phyloP scores from a whole-genome alignment of 176 grass and related monocot genomes.

The Aechmea fasciata region DNA sequence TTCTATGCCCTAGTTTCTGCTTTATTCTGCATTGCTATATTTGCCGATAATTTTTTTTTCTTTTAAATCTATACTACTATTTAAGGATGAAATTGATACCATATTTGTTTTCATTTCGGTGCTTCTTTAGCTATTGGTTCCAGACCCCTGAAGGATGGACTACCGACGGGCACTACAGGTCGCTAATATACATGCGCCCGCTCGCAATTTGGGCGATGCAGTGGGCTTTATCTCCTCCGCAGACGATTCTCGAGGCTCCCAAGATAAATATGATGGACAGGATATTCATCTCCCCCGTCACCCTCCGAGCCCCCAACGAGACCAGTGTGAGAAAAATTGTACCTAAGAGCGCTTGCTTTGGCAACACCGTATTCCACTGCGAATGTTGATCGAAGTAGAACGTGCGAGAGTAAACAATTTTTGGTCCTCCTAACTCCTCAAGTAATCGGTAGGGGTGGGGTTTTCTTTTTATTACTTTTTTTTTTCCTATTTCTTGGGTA shows the following conservation, averaged over 20 bases:
- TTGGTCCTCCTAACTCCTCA: not conserved
- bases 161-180: slow-evolving; percentile 70
- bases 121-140: slow-evolving; percentile 68
- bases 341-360: slow-evolving; percentile 48
- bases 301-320: slow-evolving; percentile 42
- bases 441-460: not conserved
- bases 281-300: slow-evolving; percentile 33
- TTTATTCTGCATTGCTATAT: too few species aligned
- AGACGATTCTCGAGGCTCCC: slow-evolving; percentile 48
- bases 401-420: not conserved
- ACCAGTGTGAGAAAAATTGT: slow-evolving; percentile 44
- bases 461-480: not conserved
- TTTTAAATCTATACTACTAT: too few species aligned
- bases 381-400: slow-evolving; percentile 34
- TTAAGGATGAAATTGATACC: too few species aligned
- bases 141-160: slow-evolving; percentile 96
- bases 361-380: slow-evolving; percentile 31
- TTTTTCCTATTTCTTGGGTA: too few species aligned
- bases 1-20: too few species aligned
- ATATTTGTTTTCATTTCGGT: not conserved
- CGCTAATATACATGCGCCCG: slow-evolving; percentile 87
- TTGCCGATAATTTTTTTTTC: too few species aligned
- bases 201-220: slow-evolving; percentile 96
- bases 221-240: slow-evolving; percentile 49
- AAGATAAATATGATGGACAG: slow-evolving; percentile 84